Evolutionary conservation across 495 filamentous ascomycete genomes (phyloP).

Genomic region (Gamarada debralockiae): DNA sequence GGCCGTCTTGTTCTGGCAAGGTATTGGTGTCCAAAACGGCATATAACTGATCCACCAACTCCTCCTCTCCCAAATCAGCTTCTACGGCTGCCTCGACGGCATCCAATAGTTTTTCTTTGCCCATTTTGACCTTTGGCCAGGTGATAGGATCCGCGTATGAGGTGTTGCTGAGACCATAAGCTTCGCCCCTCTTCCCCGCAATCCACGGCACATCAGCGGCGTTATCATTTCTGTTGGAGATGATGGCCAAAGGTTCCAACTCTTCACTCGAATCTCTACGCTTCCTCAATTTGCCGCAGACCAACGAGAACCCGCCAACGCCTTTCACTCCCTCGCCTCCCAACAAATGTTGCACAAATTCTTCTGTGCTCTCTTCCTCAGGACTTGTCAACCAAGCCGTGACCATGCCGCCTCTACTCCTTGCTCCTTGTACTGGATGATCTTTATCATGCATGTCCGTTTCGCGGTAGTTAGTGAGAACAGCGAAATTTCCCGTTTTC

Average conservation of each 20-base stretch:
- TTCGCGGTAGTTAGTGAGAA: conserved; percentile 94
- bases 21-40: conserved; percentile 66
- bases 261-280: conserved; percentile 28
- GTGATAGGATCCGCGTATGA: conserved; percentile 58
- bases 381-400: conserved; percentile 73
- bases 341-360: conserved; percentile 70
- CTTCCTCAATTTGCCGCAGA: conserved; percentile 73
- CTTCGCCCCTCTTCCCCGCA: conserved; percentile 55
- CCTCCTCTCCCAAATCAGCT: conserved; percentile 50
- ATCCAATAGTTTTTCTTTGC: conserved; percentile 41
- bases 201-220: conserved; percentile 67
- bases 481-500: conserved; percentile 75
- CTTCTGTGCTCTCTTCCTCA: conserved; percentile 43
- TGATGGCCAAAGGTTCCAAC: conserved; percentile 71
- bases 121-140: conserved; percentile 78
- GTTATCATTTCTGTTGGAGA: conserved; percentile 79
- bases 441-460: conserved; percentile 47
- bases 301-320: conserved; percentile 89
- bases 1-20: conserved; percentile 58
- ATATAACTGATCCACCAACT: conserved; percentile 68
- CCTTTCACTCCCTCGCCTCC: conserved; percentile 60
- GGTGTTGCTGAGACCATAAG: conserved; percentile 83
- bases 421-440: conserved; percentile 51
- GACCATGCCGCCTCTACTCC: conserved; percentile 79
- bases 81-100: conserved; percentile 38